Percentiles rank a stretch among this genome's conserved stretches.
These are phyloP conservation scores for Daedalea quercina DNA, from an alignment of 768 basidiomycete genomes.

Conservation along the genomic window DNA sequence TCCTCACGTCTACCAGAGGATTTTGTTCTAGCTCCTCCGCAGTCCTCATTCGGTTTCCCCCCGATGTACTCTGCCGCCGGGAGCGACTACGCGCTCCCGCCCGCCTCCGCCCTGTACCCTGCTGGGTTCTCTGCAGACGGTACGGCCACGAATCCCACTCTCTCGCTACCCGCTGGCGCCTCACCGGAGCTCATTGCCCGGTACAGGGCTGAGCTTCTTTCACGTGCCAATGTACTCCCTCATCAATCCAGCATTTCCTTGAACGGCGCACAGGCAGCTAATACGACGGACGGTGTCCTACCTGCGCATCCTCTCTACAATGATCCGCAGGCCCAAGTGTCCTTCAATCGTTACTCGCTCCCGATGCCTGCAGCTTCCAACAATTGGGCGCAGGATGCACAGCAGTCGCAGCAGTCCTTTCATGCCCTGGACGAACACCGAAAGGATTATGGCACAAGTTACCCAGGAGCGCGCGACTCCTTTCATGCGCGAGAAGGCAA, in stretches of 20 bases:
- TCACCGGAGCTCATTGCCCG: slow-evolving; percentile 37
- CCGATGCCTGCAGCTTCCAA: slow-evolving; percentile 2
- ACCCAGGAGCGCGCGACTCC: slow-evolving; percentile 6
- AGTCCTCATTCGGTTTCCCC: slow-evolving; percentile 22
- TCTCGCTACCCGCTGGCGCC: slow-evolving; percentile 2
- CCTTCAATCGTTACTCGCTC: slow-evolving; percentile 5
- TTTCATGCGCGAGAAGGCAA: slow-evolving; percentile 5
- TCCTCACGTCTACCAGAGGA: slow-evolving; percentile 31
- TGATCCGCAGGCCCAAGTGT: slow-evolving; percentile 7
- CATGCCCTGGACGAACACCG: slow-evolving; percentile 4
- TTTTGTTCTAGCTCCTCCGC: slow-evolving; percentile 35
- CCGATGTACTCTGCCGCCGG: slow-evolving; percentile 24
- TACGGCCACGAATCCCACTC: neutral
- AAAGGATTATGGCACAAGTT: slow-evolving; percentile 11
- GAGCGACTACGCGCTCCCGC: slow-evolving; percentile 21
- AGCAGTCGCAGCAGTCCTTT: slow-evolving; percentile 4
- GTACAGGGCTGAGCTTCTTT: slow-evolving; percentile 40
- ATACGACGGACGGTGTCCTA: neutral
- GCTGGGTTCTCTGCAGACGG: slow-evolving; percentile 13
- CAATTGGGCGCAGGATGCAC: slow-evolving; percentile 11
- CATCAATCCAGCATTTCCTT: neutral
- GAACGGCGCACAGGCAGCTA: slow-evolving; percentile 6
- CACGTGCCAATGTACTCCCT: slow-evolving; percentile 26
- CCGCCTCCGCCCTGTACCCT: slow-evolving; percentile 23
- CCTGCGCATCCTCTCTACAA: neutral